Base-by-base conservation (phyloP, 1,284 basidiomycete genomes). In the Porogramme epimiltina region DNA sequence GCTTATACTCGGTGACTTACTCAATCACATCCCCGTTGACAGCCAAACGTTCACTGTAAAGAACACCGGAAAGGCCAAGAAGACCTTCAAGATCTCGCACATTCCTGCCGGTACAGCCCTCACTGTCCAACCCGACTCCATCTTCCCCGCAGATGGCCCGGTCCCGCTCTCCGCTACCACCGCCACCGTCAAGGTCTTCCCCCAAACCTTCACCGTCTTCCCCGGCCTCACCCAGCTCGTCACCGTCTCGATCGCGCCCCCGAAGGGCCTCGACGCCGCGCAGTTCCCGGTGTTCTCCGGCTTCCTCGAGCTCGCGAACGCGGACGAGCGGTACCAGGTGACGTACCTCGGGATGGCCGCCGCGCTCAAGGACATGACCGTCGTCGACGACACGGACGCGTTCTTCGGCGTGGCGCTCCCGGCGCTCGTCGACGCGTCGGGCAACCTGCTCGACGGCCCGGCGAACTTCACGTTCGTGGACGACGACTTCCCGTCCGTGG, bases 211-310 rank as follows among this genome's bases (percentile, higher is more conserved):
- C 48, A 68, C 64, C 3, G 63, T 76, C 8, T 54, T 53, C n/a
- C 66, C 74, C 3, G 70, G 70, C 9, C 59, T 65, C 11, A 63
- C 60, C 0, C 62, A 65, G 42, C 51, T 56, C 23, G 60, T 76
- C 47, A 64, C 57, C 8, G 69, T 67, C 16, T 61, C 54, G 36
- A 68, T 78, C 62, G 67, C 65, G 0, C 66, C 78, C 0, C 85
- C 84, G 0, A 59, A 61, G 1, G 73, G 72, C 3, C 61, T 79
- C 26, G 75, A 82, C 54, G 59, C 73, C 0, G 65, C 71, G 11
- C 73, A 74, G 3, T 77, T 79, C 63, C 84, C 84, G 5, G 73
- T 85, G 43, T 86, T 76, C 70, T 81, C 80, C 38, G 84, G 83
- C 3, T 83, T 78, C 70, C 78, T 85, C 56, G 66, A 81, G 52